phyloP scores from a whole-genome alignment of 2,329 filamentous ascomycete genomes.

The Hymenoscyphus repandus region DNA sequence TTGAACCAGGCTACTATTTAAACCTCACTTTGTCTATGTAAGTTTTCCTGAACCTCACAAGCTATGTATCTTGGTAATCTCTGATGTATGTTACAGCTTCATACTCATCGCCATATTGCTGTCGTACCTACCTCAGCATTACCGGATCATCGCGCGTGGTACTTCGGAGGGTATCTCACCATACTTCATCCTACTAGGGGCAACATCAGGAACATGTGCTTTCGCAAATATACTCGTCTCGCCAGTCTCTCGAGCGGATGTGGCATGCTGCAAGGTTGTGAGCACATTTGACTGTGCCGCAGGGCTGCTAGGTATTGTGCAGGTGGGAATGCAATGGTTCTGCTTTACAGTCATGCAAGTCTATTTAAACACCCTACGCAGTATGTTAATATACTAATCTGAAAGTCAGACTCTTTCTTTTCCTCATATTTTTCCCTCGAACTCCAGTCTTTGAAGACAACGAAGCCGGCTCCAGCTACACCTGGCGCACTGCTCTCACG shows the following conservation, averaged over 20 bases:
- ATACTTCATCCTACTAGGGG: constrained; percentile 91
- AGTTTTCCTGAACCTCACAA: constrained; percentile 14
- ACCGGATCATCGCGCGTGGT: constrained; percentile 78
- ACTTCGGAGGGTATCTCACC: constrained; percentile 94
- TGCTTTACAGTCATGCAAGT: constrained; percentile 88
- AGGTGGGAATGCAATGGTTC: constrained; percentile 86
- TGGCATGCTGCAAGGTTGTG: constrained; percentile 80
- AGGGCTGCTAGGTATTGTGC: constrained; percentile 80
- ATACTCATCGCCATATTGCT: constrained; percentile 84
- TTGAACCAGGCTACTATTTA: constrained; percentile 17
- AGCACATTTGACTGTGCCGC: constrained; percentile 78
- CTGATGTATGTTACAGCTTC: constrained; percentile 35
- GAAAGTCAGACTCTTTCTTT: constrained; percentile 72
- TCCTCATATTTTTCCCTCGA: constrained; percentile 86
- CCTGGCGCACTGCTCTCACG: constrained; percentile 71
- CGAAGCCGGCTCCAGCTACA: constrained; percentile 46
- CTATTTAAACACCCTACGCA: background rate
- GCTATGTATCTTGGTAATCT: background rate
- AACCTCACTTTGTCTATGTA: constrained; percentile 52
- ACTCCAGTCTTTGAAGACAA: constrained; percentile 37
- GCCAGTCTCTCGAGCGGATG: constrained; percentile 75
- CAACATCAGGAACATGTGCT: constrained; percentile 79
- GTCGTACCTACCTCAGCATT: constrained; percentile 92
- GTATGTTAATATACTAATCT: background rate
- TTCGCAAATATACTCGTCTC: constrained; percentile 91